phyloP scores from a whole-genome alignment of 805 yeast species.

The Pichia exigua region DNA sequence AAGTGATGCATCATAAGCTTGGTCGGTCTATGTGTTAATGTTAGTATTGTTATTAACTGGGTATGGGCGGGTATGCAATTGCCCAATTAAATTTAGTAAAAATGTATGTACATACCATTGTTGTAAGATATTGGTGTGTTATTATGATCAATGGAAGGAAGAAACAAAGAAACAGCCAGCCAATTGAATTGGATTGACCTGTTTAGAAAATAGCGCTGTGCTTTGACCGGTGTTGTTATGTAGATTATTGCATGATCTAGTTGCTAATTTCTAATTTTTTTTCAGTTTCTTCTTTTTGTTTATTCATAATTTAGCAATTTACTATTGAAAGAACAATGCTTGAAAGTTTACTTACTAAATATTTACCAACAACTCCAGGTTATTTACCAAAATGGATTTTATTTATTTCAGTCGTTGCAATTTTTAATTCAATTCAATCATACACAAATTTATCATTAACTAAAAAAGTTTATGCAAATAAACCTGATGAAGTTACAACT shows the following conservation, averaged over 20 bases:
- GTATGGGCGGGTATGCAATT: neutral
- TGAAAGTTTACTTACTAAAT: slow-evolving; percentile 10
- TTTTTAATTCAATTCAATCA: slow-evolving; percentile 84
- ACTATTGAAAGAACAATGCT: slow-evolving; percentile 1
- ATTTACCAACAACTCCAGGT: slow-evolving; percentile 44
- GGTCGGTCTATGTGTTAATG: slow-evolving; percentile 26
- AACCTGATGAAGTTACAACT: slow-evolving; percentile 48
- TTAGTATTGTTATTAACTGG: neutral
- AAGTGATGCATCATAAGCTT: slow-evolving; percentile 66
- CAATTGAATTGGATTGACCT: neutral
- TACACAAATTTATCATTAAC: slow-evolving; percentile 68
- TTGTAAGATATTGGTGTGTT: neutral
- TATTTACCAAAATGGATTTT: slow-evolving; percentile 70
- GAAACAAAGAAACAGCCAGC: neutral
- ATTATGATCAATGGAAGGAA: neutral
- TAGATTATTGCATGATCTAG: too few relatives aligned
- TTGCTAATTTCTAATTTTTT: neutral
- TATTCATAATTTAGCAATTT: neutral
- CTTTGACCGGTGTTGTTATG: neutral
- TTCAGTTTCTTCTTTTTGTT: too few relatives aligned
- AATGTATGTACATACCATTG: slow-evolving; percentile 1
- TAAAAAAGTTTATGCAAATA: slow-evolving; percentile 64
- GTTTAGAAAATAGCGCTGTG: neutral
- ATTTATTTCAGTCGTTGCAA: slow-evolving; percentile 79
- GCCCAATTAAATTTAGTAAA: neutral